Evolutionary conservation across 257 asterid species (phyloP), one percentile per base, ranked within the genome.

Genomic region (Solanum chilense): DNA sequence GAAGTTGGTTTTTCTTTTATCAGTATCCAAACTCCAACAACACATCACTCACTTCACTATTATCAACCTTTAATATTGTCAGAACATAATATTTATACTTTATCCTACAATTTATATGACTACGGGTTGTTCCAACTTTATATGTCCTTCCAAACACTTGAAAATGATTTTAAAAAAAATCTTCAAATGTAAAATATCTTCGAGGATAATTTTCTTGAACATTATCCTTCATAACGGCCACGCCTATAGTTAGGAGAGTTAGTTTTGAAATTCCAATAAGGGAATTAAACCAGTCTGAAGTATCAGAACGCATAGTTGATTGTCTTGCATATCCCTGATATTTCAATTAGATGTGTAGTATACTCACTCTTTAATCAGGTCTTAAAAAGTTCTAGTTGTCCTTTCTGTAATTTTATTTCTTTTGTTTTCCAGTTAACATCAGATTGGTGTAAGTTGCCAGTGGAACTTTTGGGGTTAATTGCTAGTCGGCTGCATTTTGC

Each of bases 401-500:
- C 84, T 45, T 78, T 27, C 66, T 45, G 66, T 44, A 78, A 25
- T 64, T 84, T 84, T 14, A 14, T 9, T 66, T 44, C 33, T 49
- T 56, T 81, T 81, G 21, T 68, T 81, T 75, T 71, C 77, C 87
- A 87, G 87, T 4, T 15, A 27, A 87, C 82, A 86, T 70, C 73
- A 20, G 89, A 87, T 89, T 89, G 91, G 91, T 75, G 89, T 2
- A 75, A 76, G 9, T 69, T 89, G 82, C 91, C 89, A 8, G 78
- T 75, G 68, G 91, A 89, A 64, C 87, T 89, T 70, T 41, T 89
- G 77, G 85, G 76, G 82, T 87, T 81, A 85, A 89, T 89, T 60
- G 86, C 90, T 27, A 35, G 76, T 73, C 21, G 70, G 33, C 49
- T 87, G 42, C 84, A 87, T 81, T 88, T 82, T 81, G 84, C 68